Evolutionary conservation across 2,329 filamentous ascomycete species (phyloP), one percentile per base, ranked within the genome.

Genomic region (Monilinia polystroma): DNA sequence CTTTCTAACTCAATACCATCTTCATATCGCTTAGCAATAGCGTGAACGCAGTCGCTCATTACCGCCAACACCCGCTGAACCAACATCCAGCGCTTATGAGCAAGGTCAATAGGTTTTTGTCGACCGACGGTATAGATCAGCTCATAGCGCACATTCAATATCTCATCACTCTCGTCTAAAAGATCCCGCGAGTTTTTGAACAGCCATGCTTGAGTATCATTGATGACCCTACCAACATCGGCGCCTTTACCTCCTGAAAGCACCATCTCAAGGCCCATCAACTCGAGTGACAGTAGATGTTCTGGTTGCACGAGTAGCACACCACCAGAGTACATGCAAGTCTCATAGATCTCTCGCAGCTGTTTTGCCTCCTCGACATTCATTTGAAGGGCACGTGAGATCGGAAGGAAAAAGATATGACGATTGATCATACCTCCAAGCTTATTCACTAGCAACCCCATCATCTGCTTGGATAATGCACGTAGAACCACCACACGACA

Each of bases 121-220:
- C 73, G 68, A 0, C 87, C 87, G 70, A 89, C 82, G 0, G 86
- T 88, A 67, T 90, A 90, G 1, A 90, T 79, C 0, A 90, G 74
- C 71, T 90, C 85, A 51, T 87, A 88, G 57, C 83, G 84, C 4
- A 82, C 80, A 54, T 81, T 85, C 54, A 89, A 84, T 64, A 85
- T 85, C 66, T 89, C 86, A 58, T 90, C 88, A 51, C 84, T 87
- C 74, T 90, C 87, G 66, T 90, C 87, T 0, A 90, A 78, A 2
- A 90, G 80, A 68, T 89, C 86, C 0, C 85, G 78, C 0, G 81
- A 79, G 2, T 75, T 68, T 0, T 60, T 18, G 41, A 83, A 75
- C 1, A 88, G 77, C 68, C 80, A 83, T 0, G 76, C 32, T n/a
- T 85, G 81, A 0, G 76, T 80, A 0, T 57, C 52, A 23, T n/a